Evolutionary conservation across 1,284 basidiomycete genomes (phyloP).

Genomic region (Apiotrichum siamense): DNA sequence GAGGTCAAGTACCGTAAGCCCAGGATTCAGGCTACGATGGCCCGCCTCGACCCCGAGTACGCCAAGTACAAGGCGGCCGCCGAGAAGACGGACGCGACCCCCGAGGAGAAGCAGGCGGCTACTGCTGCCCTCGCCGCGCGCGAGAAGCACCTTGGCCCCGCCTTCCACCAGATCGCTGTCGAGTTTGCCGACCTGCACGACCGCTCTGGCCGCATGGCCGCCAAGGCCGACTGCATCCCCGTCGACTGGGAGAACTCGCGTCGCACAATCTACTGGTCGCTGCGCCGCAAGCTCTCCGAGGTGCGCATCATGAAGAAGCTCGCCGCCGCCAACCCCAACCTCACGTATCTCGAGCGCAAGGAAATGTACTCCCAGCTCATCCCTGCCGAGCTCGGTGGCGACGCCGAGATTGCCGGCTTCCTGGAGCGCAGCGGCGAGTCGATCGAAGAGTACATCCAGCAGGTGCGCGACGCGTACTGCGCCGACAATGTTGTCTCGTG

Average conservation of each 20-base stretch:
- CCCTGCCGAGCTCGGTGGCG: constrained; percentile 31
- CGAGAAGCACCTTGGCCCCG: constrained; percentile 77
- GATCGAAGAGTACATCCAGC: constrained; percentile 35
- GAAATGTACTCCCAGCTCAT: constrained; percentile 37
- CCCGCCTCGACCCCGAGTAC: constrained; percentile 82
- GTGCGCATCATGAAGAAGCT: constrained; percentile 48
- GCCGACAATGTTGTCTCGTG: constrained; percentile 37
- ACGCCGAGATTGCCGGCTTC: constrained; percentile 43
- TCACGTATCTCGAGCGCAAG: constrained; percentile 42
- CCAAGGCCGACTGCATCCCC: constrained; percentile 83
- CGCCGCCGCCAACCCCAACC: constrained; percentile 42
- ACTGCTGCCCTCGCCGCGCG: constrained; percentile 65
- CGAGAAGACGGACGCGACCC: constrained; percentile 63
- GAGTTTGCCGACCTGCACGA: constrained; percentile 93
- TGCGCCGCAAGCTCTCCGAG: constrained; percentile 57
- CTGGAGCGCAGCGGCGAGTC: constrained; percentile 40
- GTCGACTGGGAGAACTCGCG: constrained; percentile 83
- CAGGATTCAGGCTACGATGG: constrained; percentile 86
- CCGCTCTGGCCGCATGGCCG: constrained; percentile 93
- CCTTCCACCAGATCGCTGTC: constrained; percentile 88
- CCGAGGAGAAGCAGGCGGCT: constrained; percentile 67
- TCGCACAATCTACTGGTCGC: constrained; percentile 91
- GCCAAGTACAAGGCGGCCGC: constrained; percentile 72
- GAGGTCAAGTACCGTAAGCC: constrained; percentile 79
- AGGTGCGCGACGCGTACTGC: constrained; percentile 38